phyloP scores from a whole-genome alignment of 306 rosid genomes.

The Prunus salicina region DNA sequence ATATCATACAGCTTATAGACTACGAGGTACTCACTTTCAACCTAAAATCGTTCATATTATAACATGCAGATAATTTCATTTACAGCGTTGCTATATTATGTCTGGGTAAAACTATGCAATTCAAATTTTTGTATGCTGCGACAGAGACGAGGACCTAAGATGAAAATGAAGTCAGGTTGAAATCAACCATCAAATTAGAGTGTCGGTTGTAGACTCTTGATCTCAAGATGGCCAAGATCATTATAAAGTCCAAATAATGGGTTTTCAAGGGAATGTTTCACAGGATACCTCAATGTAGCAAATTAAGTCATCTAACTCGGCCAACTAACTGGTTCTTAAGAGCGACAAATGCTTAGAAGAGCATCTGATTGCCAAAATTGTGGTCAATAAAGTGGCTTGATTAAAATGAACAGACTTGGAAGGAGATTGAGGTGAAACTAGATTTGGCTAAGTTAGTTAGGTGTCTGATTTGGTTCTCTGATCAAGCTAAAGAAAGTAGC shows the following conservation, averaged over 20 bases:
- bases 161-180: neutral
- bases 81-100: conserved; percentile 2
- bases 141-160: conserved; percentile 4
- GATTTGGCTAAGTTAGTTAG: neutral
- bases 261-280: neutral
- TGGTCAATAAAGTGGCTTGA: neutral
- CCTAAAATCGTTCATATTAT: conserved; percentile 14
- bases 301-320: conserved; percentile 1
- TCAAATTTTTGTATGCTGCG: neutral
- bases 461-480: neutral
- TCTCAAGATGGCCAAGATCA: conserved; percentile 4
- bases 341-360: neutral
- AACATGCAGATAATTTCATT: conserved; percentile 1
- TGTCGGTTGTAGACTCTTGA: neutral
- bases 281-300: neutral
- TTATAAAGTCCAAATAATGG: neutral
- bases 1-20: conserved; percentile 90
- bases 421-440: neutral
- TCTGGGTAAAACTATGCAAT: neutral
- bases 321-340: neutral
- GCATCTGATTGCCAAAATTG: neutral
- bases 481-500: no score
- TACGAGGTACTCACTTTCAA: conserved; percentile 63
- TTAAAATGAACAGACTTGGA: neutral
- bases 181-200: neutral